A percentile compares a stretch with the other conserved stretches of the same genome.
Evolutionary conservation across 345 rosid genomes (phyloP).

Genomic region (Murraya koenigii): DNA sequence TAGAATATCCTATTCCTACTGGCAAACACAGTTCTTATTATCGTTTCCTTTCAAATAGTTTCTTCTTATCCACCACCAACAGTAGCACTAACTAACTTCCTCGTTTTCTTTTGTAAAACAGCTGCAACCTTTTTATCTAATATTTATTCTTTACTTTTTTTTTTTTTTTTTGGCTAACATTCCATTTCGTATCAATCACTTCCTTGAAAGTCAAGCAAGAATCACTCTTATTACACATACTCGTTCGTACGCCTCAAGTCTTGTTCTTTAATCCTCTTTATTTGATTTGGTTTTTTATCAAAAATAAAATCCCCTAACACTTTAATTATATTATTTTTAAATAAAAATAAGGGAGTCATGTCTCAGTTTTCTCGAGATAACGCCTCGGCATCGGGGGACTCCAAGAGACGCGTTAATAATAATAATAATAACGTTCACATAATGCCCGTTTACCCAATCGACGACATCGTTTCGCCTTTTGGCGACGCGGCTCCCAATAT

Average conservation of each 20-base stretch:
- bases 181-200: not conserved
- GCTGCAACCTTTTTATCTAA: no score
- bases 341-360: not conserved
- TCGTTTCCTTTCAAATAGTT: no score
- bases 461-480: conserved; percentile 53
- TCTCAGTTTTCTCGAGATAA: conserved; percentile 9
- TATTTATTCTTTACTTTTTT: no score
- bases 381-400: not conserved
- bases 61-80: no score
- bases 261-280: not conserved
- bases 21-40: no score
- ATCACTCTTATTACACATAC: not conserved
- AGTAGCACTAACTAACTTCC: no score
- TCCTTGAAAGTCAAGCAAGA: conserved; percentile 42
- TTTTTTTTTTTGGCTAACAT: no score
- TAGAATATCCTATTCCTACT: no score
- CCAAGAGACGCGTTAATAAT: conserved; percentile 6
- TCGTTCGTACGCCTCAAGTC: not conserved
- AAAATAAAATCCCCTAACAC: no score
- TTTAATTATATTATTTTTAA: no score
- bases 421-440: conserved; percentile 7
- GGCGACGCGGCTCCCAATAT: conserved; percentile 46
- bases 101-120: no score
- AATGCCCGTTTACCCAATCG: conserved; percentile 23
- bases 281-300: no score